A percentile compares a stretch with the other conserved stretches of the same genome.
Evolutionary conservation across 164 flowering plant genomes (phyloP).

Genomic region (Aristolochia contorta): DNA sequence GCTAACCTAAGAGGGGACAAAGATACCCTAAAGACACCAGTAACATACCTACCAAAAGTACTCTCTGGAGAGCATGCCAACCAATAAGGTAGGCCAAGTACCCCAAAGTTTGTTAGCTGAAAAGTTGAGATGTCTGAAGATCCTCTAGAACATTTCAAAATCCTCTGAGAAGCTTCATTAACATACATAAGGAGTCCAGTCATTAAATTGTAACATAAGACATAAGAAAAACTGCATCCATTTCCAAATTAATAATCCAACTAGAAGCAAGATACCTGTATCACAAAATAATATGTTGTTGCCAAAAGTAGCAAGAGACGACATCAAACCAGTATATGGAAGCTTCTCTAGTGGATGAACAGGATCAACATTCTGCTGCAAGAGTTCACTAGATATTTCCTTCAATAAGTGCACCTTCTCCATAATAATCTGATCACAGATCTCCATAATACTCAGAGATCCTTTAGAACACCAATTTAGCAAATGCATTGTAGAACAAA

Average conservation of each 20-base stretch:
- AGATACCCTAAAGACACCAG: not conserved
- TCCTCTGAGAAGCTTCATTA: conserved; percentile 55
- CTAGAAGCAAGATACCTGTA: conserved; percentile 36
- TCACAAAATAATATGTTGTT: conserved; percentile 50
- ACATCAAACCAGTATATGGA: conserved; percentile 39
- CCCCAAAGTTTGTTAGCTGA: conserved; percentile 58
- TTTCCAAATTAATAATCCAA: conserved; percentile 1
- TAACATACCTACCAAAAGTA: conserved; percentile 43
- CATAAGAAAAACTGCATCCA: not conserved
- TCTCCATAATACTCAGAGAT: conserved; percentile 48
- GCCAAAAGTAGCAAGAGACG: conserved; percentile 43
- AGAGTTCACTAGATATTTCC: conserved; percentile 28
- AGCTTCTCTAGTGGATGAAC: conserved; percentile 21
- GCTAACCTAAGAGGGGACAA: too few species aligned
- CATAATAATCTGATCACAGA: conserved; percentile 40
- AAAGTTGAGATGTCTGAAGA: conserved; percentile 37
- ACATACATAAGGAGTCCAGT: conserved; percentile 6
- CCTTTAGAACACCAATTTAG: conserved; percentile 26
- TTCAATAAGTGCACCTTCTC: conserved; percentile 44
- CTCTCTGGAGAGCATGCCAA: conserved; percentile 47
- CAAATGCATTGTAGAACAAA: not conserved
- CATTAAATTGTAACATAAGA: not conserved
- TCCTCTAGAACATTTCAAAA: conserved; percentile 34
- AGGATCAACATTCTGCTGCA: conserved; percentile 26
- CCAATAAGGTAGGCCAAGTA: conserved; percentile 91